Percentiles rank a stretch among this genome's conserved stretches.
Evolutionary conservation across 2,329 filamentous ascomycete genomes (phyloP).

Genomic region (Aspergillus aculeatus): DNA sequence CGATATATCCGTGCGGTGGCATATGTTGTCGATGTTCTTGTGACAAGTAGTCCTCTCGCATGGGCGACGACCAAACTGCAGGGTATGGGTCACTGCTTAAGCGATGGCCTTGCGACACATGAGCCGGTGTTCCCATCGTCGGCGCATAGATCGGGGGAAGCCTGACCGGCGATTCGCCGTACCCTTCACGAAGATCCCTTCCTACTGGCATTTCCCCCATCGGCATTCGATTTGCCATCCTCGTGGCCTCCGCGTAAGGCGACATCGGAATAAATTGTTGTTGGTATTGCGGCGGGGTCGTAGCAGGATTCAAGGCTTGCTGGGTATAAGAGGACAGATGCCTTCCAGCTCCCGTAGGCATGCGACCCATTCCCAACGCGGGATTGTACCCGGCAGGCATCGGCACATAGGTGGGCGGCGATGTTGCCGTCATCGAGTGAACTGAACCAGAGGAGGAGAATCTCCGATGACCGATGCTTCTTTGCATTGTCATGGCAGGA

Average conservation of each 20-base stretch:
- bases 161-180: slow-evolving; percentile 34
- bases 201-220: slow-evolving; percentile 25
- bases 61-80: slow-evolving; percentile 25
- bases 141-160: slow-evolving; percentile 40
- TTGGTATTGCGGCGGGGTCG: slow-evolving; percentile 36
- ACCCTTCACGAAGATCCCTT: slow-evolving; percentile 29
- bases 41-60: slow-evolving; percentile 24
- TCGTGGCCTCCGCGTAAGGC: slow-evolving; percentile 28
- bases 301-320: slow-evolving; percentile 28
- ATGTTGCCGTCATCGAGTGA: slow-evolving; percentile 24
- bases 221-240: slow-evolving; percentile 26
- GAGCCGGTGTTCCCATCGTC: slow-evolving; percentile 21
- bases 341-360: slow-evolving; percentile 25
- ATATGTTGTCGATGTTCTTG: slow-evolving; percentile 22
- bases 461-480: slow-evolving; percentile 28
- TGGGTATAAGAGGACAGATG: slow-evolving; percentile 29
- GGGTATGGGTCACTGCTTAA: slow-evolving; percentile 35
- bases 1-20: slow-evolving; percentile 24
- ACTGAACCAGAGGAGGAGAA: slow-evolving; percentile 35
- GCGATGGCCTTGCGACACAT: slow-evolving; percentile 28
- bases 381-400: slow-evolving; percentile 30
- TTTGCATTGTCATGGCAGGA: slow-evolving; percentile 25
- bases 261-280: slow-evolving; percentile 27
- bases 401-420: slow-evolving; percentile 28
- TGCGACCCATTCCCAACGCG: slow-evolving; percentile 20